Evolutionary conservation across 495 filamentous ascomycete genomes (phyloP).

Genomic region (Trypethelium eluteriae): DNA sequence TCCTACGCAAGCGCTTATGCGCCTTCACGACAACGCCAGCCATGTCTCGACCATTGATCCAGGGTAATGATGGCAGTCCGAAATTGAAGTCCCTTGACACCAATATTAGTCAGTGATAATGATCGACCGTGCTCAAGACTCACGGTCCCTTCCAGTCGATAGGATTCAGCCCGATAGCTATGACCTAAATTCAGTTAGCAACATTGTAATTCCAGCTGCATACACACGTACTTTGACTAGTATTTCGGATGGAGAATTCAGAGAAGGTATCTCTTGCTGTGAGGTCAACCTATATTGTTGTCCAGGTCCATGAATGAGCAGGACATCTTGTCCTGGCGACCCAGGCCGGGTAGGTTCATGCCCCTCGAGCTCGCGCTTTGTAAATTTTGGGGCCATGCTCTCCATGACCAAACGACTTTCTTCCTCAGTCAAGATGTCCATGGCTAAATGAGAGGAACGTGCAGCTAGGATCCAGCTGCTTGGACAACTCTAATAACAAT

Average conservation of each 20-base stretch:
- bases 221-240: constrained; percentile 14
- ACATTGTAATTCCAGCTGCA: neutral
- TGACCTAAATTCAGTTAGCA: constrained; percentile 1
- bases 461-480: neutral
- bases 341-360: neutral
- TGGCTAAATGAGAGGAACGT: neutral
- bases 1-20: constrained; percentile 37
- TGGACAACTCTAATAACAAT: neutral
- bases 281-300: constrained; percentile 22
- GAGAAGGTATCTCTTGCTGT: constrained; percentile 19
- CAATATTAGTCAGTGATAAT: constrained; percentile 12
- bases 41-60: constrained; percentile 59
- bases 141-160: constrained; percentile 58
- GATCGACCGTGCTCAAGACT: constrained; percentile 43
- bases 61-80: constrained; percentile 55
- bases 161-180: constrained; percentile 60
- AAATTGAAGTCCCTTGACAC: constrained; percentile 55
- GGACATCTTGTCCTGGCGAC: constrained; percentile 19
- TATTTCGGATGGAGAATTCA: constrained; percentile 17
- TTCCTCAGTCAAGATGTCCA: constrained; percentile 4
- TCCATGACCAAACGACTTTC: constrained; percentile 9
- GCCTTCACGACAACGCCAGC: constrained; percentile 51
- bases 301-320: constrained; percentile 24
- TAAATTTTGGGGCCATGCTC: constrained; percentile 7
- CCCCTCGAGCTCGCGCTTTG: neutral